phyloP scores from a whole-genome alignment of 345 rosid genomes.

The Boechera divaricarpa region DNA sequence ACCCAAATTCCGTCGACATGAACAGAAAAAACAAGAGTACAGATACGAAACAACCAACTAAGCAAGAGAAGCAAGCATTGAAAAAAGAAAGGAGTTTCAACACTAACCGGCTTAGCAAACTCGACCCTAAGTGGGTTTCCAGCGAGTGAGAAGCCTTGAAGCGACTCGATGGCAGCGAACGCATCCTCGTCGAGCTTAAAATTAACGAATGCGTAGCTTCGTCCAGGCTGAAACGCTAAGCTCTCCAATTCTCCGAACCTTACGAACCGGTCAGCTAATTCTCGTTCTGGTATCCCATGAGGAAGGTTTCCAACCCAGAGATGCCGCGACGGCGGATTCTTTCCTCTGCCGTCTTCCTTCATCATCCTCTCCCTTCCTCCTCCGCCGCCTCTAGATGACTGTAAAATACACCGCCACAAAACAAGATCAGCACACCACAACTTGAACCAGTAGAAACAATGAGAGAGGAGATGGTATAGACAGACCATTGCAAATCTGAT shows the following conservation, averaged over 20 bases:
- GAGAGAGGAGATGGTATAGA: not conserved
- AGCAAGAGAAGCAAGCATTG: slow-evolving; percentile 3
- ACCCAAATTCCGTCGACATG: not conserved
- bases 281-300: slow-evolving; percentile 59
- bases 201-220: slow-evolving; percentile 86
- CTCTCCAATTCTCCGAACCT: slow-evolving; percentile 81
- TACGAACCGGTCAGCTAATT: slow-evolving; percentile 56
- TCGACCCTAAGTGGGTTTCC: slow-evolving; percentile 91
- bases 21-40: not conserved
- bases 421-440: slow-evolving; percentile 11
- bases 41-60: slow-evolving; percentile 21
- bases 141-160: slow-evolving; percentile 75
- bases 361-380: slow-evolving; percentile 53
- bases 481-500: not conserved
- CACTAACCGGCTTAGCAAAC: slow-evolving; percentile 99
- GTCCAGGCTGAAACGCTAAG: slow-evolving; percentile 79
- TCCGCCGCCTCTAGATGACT: slow-evolving; percentile 46
- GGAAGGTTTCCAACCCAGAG: slow-evolving; percentile 94
- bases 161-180: slow-evolving; percentile 67
- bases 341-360: slow-evolving; percentile 49
- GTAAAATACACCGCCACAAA: slow-evolving; percentile 29
- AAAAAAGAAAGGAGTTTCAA: slow-evolving; percentile 24
- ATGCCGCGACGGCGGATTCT: slow-evolving; percentile 81
- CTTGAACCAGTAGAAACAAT: slow-evolving; percentile 7
- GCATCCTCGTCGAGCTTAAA: slow-evolving; percentile 72